phyloP scores from a whole-genome alignment of 2,329 filamentous ascomycete species.

The Aureobasidium leucospermi region DNA sequence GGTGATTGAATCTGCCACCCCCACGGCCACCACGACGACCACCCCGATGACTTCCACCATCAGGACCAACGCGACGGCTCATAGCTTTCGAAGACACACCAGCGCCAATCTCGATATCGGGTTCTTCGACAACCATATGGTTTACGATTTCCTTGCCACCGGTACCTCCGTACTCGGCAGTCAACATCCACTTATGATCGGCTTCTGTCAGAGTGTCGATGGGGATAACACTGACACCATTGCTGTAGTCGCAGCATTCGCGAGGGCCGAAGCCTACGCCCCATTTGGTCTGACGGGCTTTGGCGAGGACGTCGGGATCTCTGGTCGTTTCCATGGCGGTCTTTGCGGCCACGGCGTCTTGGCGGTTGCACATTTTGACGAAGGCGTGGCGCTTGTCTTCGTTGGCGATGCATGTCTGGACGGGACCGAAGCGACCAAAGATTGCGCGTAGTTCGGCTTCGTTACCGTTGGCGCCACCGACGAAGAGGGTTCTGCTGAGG shows the following conservation, averaged over 20 bases:
- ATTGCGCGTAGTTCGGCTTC: constrained; percentile 75
- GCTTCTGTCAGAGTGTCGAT: constrained; percentile 90
- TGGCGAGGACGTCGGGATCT: constrained; percentile 63
- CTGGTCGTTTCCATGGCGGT: constrained; percentile 86
- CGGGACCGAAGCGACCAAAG: constrained; percentile 74
- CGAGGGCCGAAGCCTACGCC: constrained; percentile 94
- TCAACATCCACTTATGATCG: constrained; percentile 95
- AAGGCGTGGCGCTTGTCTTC: constrained; percentile 97
- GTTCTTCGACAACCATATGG: constrained; percentile 89
- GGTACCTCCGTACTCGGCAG: constrained; percentile 85
- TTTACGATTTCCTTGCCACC: constrained; percentile 73
- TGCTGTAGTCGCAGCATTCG: constrained; percentile 93
- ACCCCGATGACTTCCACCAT: constrained; percentile 24
- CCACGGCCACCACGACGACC: constrained; percentile 25
- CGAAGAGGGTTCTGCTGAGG: constrained; percentile 87
- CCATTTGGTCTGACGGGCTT: constrained; percentile 73
- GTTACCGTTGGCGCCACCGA: constrained; percentile 76
- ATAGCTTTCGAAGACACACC: constrained; percentile 82
- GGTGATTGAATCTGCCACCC: constrained; percentile 20
- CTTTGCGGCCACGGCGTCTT: constrained; percentile 77
- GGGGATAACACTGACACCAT: constrained; percentile 86
- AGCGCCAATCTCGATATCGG: constrained; percentile 96
- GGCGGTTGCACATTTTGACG: constrained; percentile 92
- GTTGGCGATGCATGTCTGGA: constrained; percentile 97
- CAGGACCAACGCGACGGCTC: constrained; percentile 30